phyloP scores from a whole-genome alignment of 2,329 filamentous ascomycete genomes.

The Microcyclospora tardicrescens region DNA sequence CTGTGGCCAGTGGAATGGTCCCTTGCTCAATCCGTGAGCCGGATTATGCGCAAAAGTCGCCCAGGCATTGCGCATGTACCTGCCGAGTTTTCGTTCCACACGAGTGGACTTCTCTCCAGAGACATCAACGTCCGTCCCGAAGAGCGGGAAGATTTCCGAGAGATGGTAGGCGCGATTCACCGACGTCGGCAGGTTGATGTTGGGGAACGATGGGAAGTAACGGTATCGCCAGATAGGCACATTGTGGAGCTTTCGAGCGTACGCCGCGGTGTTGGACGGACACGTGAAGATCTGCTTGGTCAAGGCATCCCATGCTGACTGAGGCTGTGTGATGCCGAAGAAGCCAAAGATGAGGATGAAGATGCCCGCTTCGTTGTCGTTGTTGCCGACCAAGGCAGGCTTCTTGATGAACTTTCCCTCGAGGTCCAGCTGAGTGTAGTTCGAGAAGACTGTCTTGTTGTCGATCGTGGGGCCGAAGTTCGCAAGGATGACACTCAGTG shows the following conservation, averaged over 20 bases:
- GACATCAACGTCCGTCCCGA: not conserved
- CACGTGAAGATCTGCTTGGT: conserved; percentile 9
- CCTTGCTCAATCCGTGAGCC: conserved; percentile 9
- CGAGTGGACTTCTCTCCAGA: not conserved
- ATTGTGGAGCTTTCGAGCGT: not conserved
- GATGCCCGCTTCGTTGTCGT: conserved; percentile 33
- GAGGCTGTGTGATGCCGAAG: not conserved
- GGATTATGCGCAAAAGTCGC: conserved; percentile 22
- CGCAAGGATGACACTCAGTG: not conserved
- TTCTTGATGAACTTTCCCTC: conserved; percentile 23
- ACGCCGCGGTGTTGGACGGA: not conserved
- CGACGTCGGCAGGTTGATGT: conserved; percentile 1
- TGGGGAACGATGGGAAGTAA: conserved; percentile 1
- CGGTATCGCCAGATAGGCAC: conserved; percentile 2
- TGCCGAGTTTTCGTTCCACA: conserved; percentile 1
- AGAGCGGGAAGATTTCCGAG: conserved; percentile 1
- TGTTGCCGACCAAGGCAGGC: conserved; percentile 32
- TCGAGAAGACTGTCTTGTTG: conserved; percentile 10
- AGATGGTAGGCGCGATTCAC: not conserved
- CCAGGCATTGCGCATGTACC: conserved; percentile 11
- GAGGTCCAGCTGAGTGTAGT: conserved; percentile 6
- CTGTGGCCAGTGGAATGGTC: conserved; percentile 25
- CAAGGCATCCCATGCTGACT: no score
- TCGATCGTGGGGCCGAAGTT: conserved; percentile 12
- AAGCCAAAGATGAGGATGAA: conserved; percentile 32